Evolutionary conservation across 208 protist genomes (phyloP), one percentile per base, ranked within the genome.

Genomic region (Wallacemonas sp.): DNA sequence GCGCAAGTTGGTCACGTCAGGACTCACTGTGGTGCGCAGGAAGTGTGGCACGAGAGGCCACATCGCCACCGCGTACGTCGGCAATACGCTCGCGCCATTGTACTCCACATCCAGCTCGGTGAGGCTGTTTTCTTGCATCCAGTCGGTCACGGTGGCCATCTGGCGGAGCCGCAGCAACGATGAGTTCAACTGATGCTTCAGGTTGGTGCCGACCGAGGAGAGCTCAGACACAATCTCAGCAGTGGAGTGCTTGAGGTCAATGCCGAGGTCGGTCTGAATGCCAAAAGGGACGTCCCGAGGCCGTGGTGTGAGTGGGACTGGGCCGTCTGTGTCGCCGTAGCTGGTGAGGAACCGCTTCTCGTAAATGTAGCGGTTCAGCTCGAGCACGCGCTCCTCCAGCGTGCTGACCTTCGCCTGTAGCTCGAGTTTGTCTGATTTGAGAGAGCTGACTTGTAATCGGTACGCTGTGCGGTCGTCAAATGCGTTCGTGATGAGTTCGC

Each of bases 171-270:
- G 73, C 61, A 90, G 68, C 33, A 93, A 62, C 14, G 81, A 70
- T 2, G 83, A 82, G 68, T 80, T 90, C 2, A 93, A 73, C 70
- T 93, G 86, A 56, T 93, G 86, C 69, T 93, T 93, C 30, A 90
- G 76, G 75, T 93, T 93, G 46, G 73, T 78, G 39, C 72, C 78
- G 2, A 88, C 70, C 9, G 71, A 73, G 6, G 80, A 41, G n/a
- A 93, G 77, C 72, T 93, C 82, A 2, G 76, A 42, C 14, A 93
- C 41, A 47, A 93, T 77, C 36, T 75, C n/a, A n/a, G 68, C 53
- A 34, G 86, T 90, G 56, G 74, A 82, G 17, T 79, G 73, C 42
- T 80, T 79, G 24, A 93, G 70, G 59, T 90, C 84, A 60, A 93
- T 72, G 45, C 86, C 86, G 3, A 93, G 69, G 59, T 93, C 86